Conservation (phyloP, 1,284 basidiomycete genomes). For the Psilocybe mexicana region DNA sequence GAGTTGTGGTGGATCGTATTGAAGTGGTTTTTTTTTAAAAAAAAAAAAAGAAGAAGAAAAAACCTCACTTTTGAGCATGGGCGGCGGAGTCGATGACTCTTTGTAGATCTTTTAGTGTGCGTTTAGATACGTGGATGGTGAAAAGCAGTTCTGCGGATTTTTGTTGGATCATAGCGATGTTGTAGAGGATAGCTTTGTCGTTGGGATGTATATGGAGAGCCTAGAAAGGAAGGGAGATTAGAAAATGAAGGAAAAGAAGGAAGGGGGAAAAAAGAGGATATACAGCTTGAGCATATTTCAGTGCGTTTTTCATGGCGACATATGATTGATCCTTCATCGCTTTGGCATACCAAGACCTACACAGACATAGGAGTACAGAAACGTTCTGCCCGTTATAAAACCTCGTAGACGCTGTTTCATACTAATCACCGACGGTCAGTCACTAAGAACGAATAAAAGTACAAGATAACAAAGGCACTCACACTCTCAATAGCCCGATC, state of each 20-base stretch:
- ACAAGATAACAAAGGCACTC: constrained; percentile 38
- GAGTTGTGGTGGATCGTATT: too few species aligned
- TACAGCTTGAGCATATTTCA: constrained; percentile 79
- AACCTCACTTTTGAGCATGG: constrained; percentile 80
- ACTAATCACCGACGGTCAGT: constrained; percentile 48
- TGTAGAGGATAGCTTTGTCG: constrained; percentile 89
- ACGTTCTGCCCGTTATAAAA: constrained; percentile 75
- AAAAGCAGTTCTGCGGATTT: constrained; percentile 90
- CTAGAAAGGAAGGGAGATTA: constrained; percentile 37
- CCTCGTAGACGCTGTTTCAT: constrained; percentile 81
- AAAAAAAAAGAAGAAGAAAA: neutral
- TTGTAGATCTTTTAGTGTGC: constrained; percentile 78
- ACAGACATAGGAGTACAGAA: constrained; percentile 77
- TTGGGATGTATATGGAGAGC: constrained; percentile 79
- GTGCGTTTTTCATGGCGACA: constrained; percentile 74
- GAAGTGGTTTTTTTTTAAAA: too few species aligned
- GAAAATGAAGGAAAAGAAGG: too few species aligned
- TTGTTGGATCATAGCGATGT: constrained; percentile 96
- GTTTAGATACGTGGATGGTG: constrained; percentile 68
- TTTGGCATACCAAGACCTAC: constrained; percentile 90
- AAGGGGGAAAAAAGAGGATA: constrained; percentile 18
- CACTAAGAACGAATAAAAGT: neutral
- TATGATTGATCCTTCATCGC: constrained; percentile 86
- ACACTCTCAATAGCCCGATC: constrained; percentile 94
- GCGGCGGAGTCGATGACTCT: constrained; percentile 79